phyloP scores from a whole-genome alignment of 2,329 filamentous ascomycete genomes.

The Pyrenochaeta sp. region DNA sequence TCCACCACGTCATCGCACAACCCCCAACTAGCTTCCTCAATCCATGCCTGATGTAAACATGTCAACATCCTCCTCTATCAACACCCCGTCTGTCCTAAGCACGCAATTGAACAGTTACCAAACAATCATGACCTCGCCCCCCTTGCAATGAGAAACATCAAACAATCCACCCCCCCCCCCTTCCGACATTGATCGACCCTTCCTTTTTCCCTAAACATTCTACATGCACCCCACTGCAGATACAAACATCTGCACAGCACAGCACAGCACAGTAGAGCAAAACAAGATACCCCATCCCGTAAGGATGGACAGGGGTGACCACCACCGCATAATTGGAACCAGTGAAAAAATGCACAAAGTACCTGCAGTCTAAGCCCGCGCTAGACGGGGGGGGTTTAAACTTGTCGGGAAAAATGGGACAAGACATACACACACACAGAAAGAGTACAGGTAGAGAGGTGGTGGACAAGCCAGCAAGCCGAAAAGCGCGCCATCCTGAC shows the following conservation, averaged over 20 bases:
- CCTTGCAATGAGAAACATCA: too few species aligned
- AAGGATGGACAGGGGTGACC: background rate
- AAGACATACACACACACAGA: too few species aligned
- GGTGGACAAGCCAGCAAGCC: too few species aligned
- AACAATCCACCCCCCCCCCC: too few species aligned
- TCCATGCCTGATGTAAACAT: background rate
- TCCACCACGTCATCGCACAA: constrained; percentile 1
- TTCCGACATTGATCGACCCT: too few species aligned
- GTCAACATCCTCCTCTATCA: background rate
- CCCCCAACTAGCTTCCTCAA: background rate
- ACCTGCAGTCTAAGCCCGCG: constrained; percentile 1
- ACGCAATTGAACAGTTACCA: background rate
- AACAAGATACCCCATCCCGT: background rate
- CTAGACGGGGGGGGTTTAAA: too few species aligned
- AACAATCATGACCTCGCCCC: background rate
- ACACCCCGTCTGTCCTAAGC: background rate
- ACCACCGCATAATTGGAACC: background rate
- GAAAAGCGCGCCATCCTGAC: constrained; percentile 7
- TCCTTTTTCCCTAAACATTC: too few species aligned
- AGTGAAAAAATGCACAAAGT: background rate
- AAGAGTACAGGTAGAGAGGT: too few species aligned
- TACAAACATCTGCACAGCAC: too few species aligned
- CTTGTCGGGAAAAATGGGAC: too few species aligned
- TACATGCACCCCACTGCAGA: too few species aligned
- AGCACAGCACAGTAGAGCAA: background rate